Percentiles rank a stretch among this genome's conserved stretches.
Conservation (phyloP, 441 rosid genomes). For the Sinapis alba region DNA sequence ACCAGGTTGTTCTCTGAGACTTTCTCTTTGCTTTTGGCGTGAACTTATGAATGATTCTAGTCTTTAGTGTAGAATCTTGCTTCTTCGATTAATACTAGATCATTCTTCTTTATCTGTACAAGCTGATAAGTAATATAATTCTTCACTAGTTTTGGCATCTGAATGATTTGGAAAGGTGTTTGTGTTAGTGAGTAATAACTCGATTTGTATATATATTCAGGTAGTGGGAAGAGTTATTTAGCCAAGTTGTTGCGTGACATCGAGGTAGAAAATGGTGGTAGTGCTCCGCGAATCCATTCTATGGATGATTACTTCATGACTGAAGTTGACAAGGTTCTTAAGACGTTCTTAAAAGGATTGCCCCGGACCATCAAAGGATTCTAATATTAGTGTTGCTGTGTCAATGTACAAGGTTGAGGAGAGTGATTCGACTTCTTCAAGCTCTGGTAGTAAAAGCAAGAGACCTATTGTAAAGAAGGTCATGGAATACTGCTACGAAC, state of each 20-base stretch:
- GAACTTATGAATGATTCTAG: not conserved
- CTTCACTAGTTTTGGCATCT: conserved; percentile 10
- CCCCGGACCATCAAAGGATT: not conserved
- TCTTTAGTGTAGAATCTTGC: not conserved
- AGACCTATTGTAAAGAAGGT: conserved; percentile 64
- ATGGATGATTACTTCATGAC: conserved; percentile 99
- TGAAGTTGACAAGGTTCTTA: conserved; percentile 88
- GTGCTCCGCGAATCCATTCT: conserved; percentile 91
- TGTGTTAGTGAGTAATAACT: not conserved
- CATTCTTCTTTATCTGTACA: not conserved
- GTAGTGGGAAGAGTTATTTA: conserved; percentile 95
- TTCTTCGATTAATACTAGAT: not conserved
- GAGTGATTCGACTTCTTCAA: conserved; percentile 61
- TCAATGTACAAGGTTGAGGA: conserved; percentile 67
- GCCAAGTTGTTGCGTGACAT: conserved; percentile 90
- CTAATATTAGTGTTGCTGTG: conserved; percentile 18
- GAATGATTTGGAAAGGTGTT: not conserved
- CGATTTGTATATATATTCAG: conserved; percentile 37
- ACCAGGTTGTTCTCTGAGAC: conserved; percentile 56
- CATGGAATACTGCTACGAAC: conserved; percentile 95
- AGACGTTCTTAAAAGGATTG: not conserved
- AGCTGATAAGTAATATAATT: not conserved
- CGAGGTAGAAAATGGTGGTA: conserved; percentile 88
- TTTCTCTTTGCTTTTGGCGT: conserved; percentile 4
- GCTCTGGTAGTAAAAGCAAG: conserved; percentile 66